Conservation (phyloP, 306 rosid genomes). For the Inga oerstediana region DNA sequence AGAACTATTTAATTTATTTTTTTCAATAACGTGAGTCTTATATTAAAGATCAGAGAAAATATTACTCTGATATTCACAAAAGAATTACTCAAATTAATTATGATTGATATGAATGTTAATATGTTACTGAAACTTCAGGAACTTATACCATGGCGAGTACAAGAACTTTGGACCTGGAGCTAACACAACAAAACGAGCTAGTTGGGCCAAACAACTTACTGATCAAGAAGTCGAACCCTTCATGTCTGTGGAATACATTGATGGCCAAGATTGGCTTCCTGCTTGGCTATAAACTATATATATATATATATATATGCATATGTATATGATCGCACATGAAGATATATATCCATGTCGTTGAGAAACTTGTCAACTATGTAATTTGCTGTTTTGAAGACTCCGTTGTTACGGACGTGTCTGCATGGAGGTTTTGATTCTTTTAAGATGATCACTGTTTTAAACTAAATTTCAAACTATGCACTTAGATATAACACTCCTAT, state of each 20-base stretch:
- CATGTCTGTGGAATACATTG: not conserved
- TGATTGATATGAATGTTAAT: not conserved
- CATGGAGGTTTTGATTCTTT: not conserved
- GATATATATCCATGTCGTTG: not conserved
- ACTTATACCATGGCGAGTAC: constrained; percentile 57
- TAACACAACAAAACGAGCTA: constrained; percentile 29
- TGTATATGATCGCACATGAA: not conserved
- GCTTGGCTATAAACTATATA: not conserved
- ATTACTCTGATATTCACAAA: not conserved
- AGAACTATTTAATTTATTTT: too few species aligned
- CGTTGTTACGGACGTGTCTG: not conserved
- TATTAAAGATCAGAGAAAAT: too few species aligned
- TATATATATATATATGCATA: too few species aligned
- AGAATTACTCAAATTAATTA: not conserved
- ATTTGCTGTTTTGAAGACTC: not conserved
- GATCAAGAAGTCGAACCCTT: constrained; percentile 41
- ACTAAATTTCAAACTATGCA: not conserved
- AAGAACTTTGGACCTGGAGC: constrained; percentile 58
- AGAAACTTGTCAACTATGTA: not conserved
- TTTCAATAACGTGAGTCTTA: too few species aligned
- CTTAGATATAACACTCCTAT: not conserved
- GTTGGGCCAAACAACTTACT: constrained; percentile 55
- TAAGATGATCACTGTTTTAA: not conserved
- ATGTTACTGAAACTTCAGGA: constrained; percentile 22
- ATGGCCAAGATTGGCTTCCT: constrained; percentile 6